Evolutionary conservation across 2,329 filamentous ascomycete species (phyloP).

Genomic region (Cercospora zeina): DNA sequence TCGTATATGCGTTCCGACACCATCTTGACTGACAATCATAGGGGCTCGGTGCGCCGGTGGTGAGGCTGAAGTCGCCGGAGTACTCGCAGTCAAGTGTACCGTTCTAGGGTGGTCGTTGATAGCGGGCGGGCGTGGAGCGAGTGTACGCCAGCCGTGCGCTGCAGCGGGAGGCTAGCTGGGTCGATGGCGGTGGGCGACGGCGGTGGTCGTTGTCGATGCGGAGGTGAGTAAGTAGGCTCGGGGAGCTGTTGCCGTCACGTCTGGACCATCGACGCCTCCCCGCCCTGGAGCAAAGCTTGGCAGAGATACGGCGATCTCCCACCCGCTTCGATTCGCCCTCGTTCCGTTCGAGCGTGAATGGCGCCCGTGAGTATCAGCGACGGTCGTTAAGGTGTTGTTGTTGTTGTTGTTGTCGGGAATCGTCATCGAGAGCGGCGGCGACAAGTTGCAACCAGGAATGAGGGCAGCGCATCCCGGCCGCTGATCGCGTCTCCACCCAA

Average conservation of each 20-base stretch:
- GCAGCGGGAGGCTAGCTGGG: neutral
- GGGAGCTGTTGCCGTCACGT: constrained; percentile 6
- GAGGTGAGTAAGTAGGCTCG: constrained; percentile 8
- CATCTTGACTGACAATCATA: constrained; percentile 58
- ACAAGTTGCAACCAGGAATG: constrained; percentile 14
- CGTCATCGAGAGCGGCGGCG: constrained; percentile 10
- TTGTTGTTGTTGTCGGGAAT: constrained; percentile 6
- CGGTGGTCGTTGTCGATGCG: constrained; percentile 9
- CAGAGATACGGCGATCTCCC: neutral
- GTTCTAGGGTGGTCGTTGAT: neutral
- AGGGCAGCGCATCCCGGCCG: constrained; percentile 8
- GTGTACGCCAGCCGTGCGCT: neutral
- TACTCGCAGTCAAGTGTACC: neutral
- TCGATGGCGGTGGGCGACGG: neutral
- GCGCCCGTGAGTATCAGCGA: neutral
- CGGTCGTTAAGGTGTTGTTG: constrained; percentile 1
- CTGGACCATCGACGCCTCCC: constrained; percentile 7
- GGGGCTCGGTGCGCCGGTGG: constrained; percentile 4
- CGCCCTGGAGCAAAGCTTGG: constrained; percentile 5
- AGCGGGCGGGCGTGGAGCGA: neutral
- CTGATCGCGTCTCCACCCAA: constrained; percentile 11
- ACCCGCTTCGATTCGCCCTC: neutral
- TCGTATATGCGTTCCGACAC: constrained; percentile 92
- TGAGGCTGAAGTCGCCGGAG: constrained; percentile 14
- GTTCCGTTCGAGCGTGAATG: neutral